phyloP scores from a whole-genome alignment of 2,329 filamentous ascomycete species.

The Pseudocercospora pini-densiflorae region DNA sequence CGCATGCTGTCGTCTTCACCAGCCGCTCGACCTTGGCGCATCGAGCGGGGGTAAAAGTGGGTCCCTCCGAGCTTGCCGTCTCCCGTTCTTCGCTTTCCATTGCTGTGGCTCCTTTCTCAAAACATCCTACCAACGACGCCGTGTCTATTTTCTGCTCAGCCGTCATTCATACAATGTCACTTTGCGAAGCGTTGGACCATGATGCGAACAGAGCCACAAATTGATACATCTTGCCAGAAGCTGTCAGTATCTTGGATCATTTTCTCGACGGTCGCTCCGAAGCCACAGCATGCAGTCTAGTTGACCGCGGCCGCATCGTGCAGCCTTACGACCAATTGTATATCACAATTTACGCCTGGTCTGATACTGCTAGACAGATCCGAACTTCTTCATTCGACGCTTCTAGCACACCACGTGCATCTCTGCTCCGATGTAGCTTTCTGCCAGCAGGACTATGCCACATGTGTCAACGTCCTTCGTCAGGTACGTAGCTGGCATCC shows the following conservation, averaged over 20 bases:
- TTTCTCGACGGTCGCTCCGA: slow-evolving; percentile 10
- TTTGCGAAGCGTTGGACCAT: not conserved
- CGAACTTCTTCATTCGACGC: not conserved
- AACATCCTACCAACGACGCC: not conserved
- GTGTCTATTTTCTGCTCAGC: not conserved
- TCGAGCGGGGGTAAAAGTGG: not conserved
- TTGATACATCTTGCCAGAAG: not conserved
- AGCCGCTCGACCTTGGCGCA: slow-evolving; percentile 1
- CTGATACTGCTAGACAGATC: not conserved
- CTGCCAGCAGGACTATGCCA: not conserved
- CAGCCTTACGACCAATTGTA: slow-evolving; percentile 1
- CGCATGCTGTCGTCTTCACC: slow-evolving; percentile 1
- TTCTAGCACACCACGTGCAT: not conserved
- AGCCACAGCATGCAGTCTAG: slow-evolving; percentile 9
- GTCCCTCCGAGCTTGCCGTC: not conserved
- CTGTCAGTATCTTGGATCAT: not conserved
- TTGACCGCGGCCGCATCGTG: slow-evolving; percentile 2
- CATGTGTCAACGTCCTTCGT: not conserved
- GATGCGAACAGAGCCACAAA: not conserved
- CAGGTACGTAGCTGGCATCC: not conserved
- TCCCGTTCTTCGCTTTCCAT: not conserved
- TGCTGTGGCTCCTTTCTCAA: not conserved
- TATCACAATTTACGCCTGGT: not conserved
- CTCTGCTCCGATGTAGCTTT: not conserved
- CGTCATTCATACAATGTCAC: not conserved